Conservation (phyloP, 2,329 filamentous ascomycete genomes). For the Phyllosticta citribraziliensis region DNA sequence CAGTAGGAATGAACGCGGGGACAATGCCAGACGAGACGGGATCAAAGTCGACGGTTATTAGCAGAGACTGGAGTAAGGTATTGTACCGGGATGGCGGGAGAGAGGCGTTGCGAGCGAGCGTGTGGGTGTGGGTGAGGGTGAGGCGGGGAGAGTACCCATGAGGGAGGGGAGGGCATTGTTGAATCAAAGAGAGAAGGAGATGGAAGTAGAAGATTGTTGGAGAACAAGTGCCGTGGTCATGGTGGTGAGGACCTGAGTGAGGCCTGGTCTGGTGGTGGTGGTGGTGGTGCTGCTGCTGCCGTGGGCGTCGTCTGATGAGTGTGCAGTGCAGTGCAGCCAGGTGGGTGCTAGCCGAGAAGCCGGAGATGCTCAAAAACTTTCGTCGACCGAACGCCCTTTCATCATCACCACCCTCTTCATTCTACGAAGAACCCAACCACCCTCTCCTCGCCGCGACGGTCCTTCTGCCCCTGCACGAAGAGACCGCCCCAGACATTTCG, state of each 20-base stretch:
- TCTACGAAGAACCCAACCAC: conserved; percentile 8
- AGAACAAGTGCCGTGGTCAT: too few species aligned
- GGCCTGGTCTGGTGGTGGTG: neutral
- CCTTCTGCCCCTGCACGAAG: conserved; percentile 8
- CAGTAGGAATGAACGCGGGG: too few species aligned
- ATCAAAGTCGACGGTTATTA: too few species aligned
- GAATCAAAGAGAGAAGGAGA: too few species aligned
- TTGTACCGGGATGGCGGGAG: neutral
- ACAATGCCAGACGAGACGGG: neutral
- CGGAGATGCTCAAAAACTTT: conserved; percentile 9
- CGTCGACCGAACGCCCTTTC: conserved; percentile 9
- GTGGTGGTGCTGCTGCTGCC: neutral
- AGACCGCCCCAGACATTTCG: conserved; percentile 29
- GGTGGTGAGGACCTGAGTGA: too few species aligned
- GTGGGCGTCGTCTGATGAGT: neutral
- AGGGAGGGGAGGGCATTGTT: neutral
- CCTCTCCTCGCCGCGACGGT: conserved; percentile 1
- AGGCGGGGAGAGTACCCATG: neutral
- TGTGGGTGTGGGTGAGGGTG: neutral
- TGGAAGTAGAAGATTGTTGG: too few species aligned
- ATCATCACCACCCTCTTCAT: conserved; percentile 6
- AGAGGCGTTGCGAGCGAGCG: neutral
- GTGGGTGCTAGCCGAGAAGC: neutral
- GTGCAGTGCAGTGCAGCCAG: too few species aligned
- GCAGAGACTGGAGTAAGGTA: neutral